Evolutionary conservation across 768 basidiomycete genomes (phyloP).

Genomic region (Hericium coralloides): DNA sequence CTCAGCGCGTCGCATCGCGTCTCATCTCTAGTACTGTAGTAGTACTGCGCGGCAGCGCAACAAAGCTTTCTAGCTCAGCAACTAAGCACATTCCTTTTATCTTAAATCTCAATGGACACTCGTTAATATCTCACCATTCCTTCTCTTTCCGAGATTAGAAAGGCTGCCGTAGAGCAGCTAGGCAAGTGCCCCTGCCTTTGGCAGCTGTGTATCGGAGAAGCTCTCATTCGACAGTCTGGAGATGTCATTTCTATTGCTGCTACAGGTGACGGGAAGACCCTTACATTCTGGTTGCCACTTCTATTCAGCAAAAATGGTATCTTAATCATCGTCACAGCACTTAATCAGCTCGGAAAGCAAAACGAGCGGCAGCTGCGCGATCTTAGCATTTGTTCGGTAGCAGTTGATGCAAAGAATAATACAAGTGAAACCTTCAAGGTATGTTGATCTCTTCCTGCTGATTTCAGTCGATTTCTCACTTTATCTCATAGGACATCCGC

Average conservation of each 20-base stretch:
- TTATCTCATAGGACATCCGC: conserved; percentile 18
- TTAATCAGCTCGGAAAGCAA: background rate
- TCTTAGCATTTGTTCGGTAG: background rate
- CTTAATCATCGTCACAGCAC: background rate
- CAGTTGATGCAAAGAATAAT: background rate
- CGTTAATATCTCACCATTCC: background rate
- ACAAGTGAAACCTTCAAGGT: background rate
- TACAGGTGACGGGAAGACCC: background rate
- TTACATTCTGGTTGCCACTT: background rate
- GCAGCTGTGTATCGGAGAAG: background rate
- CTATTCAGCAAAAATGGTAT: background rate
- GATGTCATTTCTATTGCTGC: background rate
- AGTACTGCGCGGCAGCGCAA: too few relatives aligned
- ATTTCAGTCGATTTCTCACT: background rate
- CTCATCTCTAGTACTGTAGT: too few relatives aligned
- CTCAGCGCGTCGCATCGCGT: too few relatives aligned
- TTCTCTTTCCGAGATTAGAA: background rate
- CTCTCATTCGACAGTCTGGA: background rate
- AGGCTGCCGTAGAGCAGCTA: background rate
- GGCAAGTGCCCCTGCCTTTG: background rate
- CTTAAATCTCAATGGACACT: background rate
- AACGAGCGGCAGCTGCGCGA: background rate
- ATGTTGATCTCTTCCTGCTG: background rate
- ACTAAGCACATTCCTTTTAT: background rate
- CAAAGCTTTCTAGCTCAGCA: too few relatives aligned